A percentile compares a stretch with the other conserved stretches of the same genome.
phyloP scores from a whole-genome alignment of 164 flowering plant genomes.

The Aristolochia fimbriata region DNA sequence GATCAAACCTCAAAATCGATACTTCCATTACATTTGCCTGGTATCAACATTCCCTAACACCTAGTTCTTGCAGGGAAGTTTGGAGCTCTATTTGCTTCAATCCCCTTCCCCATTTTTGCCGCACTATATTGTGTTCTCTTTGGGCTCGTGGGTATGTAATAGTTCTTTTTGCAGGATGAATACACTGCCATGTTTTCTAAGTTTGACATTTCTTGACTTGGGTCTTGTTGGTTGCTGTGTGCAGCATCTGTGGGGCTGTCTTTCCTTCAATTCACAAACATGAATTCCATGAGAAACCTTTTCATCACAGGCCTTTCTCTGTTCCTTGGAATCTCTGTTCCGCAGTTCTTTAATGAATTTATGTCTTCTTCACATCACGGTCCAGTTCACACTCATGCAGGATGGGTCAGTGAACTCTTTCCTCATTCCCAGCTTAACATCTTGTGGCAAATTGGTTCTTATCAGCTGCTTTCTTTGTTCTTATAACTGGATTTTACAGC shows the following conservation, averaged over 20 bases:
- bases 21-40: not conserved
- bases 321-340: constrained; percentile 85
- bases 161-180: not conserved
- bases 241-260: constrained; percentile 92
- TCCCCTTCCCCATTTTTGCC: constrained; percentile 89
- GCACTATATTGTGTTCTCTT: constrained; percentile 88
- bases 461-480: too few relatives aligned
- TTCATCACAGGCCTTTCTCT: constrained; percentile 80
- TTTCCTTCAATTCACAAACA: constrained; percentile 94
- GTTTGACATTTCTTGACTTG: not conserved
- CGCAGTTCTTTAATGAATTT: constrained; percentile 70
- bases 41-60: not conserved
- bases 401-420: constrained; percentile 62
- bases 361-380: constrained; percentile 40
- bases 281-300: constrained; percentile 96
- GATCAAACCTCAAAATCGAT: not conserved
- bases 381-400: constrained; percentile 78
- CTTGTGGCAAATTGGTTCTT: not conserved
- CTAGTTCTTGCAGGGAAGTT: constrained; percentile 68
- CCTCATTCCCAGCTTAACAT: not conserved
- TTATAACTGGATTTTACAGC: not conserved
- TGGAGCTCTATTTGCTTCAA: constrained; percentile 98
- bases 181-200: not conserved
- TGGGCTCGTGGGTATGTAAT: constrained; percentile 82
- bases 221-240: constrained; percentile 3